Conservation (phyloP, 1,284 basidiomycete species). For the Malassezia vespertilionis region DNA sequence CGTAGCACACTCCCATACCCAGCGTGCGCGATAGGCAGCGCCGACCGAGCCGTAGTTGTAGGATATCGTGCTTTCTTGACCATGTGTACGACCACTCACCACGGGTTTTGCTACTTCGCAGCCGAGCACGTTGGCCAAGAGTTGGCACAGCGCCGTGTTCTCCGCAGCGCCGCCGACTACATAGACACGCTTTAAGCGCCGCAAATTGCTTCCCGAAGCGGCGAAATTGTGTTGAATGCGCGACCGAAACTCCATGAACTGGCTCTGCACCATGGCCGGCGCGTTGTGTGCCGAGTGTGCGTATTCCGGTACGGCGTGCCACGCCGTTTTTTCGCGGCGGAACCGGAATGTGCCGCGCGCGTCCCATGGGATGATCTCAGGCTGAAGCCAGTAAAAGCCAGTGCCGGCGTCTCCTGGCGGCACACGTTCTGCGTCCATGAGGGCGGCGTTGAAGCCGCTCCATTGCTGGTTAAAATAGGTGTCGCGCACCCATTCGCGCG, state of each 20-base stretch:
- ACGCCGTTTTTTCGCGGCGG: slow-evolving; percentile 29
- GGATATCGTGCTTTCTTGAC: slow-evolving; percentile 13
- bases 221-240: slow-evolving; percentile 62
- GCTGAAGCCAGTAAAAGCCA: slow-evolving; percentile 65
- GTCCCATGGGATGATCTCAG: slow-evolving; percentile 67
- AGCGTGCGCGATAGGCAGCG: slow-evolving; percentile 40
- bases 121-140: slow-evolving; percentile 67
- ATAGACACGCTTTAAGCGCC: slow-evolving; percentile 57
- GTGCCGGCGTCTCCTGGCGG: slow-evolving; percentile 29
- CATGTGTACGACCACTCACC: slow-evolving; percentile 19
- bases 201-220: background rate
- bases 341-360: slow-evolving; percentile 62
- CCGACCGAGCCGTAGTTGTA: slow-evolving; percentile 44
- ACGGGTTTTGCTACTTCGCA: slow-evolving; percentile 32
- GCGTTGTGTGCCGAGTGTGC: slow-evolving; percentile 55
- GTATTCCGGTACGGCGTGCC: slow-evolving; percentile 34
- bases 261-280: slow-evolving; percentile 73
- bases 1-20: slow-evolving; percentile 27
- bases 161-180: slow-evolving; percentile 69
- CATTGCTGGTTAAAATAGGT: slow-evolving; percentile 58
- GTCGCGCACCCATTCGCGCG: slow-evolving; percentile 66
- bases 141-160: slow-evolving; percentile 63
- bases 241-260: slow-evolving; percentile 66
- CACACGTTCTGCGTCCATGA: slow-evolving; percentile 46
- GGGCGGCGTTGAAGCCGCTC: slow-evolving; percentile 61